Evolutionary conservation across 2,329 filamentous ascomycete species (phyloP), one percentile per base, ranked within the genome.

Genomic region (Leptoxyphium fumago): DNA sequence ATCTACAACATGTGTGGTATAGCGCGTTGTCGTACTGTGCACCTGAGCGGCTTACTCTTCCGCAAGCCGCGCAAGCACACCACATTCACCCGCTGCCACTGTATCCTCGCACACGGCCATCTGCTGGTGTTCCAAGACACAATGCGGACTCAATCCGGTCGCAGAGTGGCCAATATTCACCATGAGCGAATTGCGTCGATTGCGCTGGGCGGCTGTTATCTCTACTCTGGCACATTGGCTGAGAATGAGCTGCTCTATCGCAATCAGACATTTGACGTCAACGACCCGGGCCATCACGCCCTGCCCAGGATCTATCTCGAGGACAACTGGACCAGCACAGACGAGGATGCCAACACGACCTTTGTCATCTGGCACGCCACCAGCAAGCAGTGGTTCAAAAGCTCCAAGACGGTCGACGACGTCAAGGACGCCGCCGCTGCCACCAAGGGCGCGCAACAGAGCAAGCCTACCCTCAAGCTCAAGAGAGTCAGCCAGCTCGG

Each of bases 1-100:
- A 61, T 82, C n/a, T 81, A 80, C 64, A 78, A 82, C 56, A 71
- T 82, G 63, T 82, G 78, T 57, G 71, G 73, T n/a, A 71, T 82
- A 17, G 70, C 73, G 10, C 70, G 68, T 32, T 82, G 78, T 55
- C 73, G 78, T 38, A 66, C 73, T 14, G 74, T 82, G 43, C 64
- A 69, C 68, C 72, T 80, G 59, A 75, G 75, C 29, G 78, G 78
- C 2, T 62, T 69, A 14, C 65, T 82, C 1, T 82, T 78, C 59
- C 71, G 75, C 42, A 82, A 82, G 53, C 75, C 77, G 1, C 71
- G 75, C 13, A 70, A 75, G 26, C 77, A 77, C 49, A 67, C 71
- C 3, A 75, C 75, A 0, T 82, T 82, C 55, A 69, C 71, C 2
- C 67, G 73, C 29, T 78, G 72, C 55, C 68, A 73, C 43, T 77